Evolutionary conservation across 2,329 filamentous ascomycete species (phyloP).

Genomic region (Epichloe amarillans): DNA sequence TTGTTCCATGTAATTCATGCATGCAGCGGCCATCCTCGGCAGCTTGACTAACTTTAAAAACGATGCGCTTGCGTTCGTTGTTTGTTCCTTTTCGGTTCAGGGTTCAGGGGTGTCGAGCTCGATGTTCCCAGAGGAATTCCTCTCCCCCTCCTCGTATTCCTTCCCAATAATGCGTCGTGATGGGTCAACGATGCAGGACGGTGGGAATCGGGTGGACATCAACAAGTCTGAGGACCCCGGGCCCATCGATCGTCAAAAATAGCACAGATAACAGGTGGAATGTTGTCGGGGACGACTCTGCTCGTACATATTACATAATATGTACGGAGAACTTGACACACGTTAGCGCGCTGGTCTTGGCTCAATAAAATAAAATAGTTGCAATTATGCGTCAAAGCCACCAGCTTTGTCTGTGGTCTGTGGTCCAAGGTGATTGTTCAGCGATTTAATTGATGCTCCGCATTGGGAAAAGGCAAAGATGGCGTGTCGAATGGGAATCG

Average conservation of each 20-base stretch:
- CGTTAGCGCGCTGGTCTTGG: no score
- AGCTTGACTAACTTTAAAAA: neutral
- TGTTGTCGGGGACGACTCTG: neutral
- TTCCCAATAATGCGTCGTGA: neutral
- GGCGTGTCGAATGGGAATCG: no score
- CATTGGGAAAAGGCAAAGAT: no score
- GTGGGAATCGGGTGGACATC: neutral
- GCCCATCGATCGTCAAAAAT: slow-evolving; percentile 2
- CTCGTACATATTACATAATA: neutral
- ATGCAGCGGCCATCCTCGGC: neutral
- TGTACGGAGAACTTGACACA: no score
- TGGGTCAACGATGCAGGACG: neutral
- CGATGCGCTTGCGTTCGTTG: neutral
- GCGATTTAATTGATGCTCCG: neutral
- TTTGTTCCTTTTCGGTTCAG: neutral
- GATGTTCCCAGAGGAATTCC: neutral
- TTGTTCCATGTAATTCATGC: neutral
- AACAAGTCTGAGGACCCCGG: neutral
- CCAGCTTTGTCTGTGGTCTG: no score
- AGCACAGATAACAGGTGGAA: neutral
- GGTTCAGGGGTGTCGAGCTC: no score
- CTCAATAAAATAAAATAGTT: neutral
- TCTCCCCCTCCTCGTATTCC: neutral
- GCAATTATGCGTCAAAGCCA: neutral
- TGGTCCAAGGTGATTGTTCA: no score